Evolutionary conservation across 768 basidiomycete species (phyloP).

Genomic region (Pleurotus ostreatus): DNA sequence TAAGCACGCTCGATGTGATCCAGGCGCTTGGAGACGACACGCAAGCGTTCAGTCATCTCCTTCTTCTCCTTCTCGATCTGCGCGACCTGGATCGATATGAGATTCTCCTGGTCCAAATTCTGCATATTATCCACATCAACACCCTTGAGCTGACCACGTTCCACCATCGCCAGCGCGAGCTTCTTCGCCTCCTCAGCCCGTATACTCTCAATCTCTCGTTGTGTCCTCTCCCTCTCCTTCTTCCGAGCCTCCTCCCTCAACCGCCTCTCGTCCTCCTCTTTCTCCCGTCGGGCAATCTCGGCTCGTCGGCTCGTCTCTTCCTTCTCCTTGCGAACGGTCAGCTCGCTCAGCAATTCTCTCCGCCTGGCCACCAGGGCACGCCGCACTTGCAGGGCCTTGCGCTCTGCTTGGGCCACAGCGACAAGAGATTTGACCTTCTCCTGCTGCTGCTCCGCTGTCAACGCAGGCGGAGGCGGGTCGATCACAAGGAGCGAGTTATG

Average conservation of each 20-base stretch:
- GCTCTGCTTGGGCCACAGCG: conserved; percentile 65
- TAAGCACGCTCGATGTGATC: conserved; percentile 95
- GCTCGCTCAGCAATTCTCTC: conserved; percentile 79
- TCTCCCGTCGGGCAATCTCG: conserved; percentile 59
- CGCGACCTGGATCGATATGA: conserved; percentile 88
- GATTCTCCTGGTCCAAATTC: conserved; percentile 76
- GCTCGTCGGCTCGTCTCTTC: conserved; percentile 81
- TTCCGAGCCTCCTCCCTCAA: conserved; percentile 60
- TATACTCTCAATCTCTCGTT: conserved; percentile 76
- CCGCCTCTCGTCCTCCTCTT: conserved; percentile 62
- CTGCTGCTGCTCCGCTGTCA: conserved; percentile 53
- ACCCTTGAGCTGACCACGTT: conserved; percentile 67
- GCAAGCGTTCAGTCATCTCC: conserved; percentile 75
- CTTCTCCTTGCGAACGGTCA: conserved; percentile 81
- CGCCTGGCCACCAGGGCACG: conserved; percentile 83
- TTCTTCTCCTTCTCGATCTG: conserved; percentile 97
- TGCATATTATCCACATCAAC: conserved; percentile 68
- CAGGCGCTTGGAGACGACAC: conserved; percentile 82
- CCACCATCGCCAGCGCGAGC: conserved; percentile 78
- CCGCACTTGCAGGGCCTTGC: conserved; percentile 71
- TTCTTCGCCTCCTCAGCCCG: conserved; percentile 82
- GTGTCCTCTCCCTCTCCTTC: conserved; percentile 60
- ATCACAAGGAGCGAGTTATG: conserved; percentile 64
- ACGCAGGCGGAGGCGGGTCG: conserved; percentile 33
- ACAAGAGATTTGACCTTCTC: conserved; percentile 57